phyloP scores from a whole-genome alignment of 2,329 filamentous ascomycete genomes.

The Shiraia sp. region DNA sequence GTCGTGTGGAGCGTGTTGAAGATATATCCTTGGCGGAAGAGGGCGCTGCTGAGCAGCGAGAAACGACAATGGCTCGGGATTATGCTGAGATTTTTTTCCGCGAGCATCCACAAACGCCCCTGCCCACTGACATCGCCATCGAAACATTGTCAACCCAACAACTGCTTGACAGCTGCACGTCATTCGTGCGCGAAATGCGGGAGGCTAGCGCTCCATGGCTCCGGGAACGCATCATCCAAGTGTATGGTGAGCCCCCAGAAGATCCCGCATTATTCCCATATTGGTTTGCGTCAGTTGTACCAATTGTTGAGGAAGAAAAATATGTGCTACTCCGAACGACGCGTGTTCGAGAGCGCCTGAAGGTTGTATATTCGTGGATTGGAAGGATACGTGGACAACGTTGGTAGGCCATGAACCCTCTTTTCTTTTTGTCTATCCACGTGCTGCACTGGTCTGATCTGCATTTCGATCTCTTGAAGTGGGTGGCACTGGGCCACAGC shows the following conservation, averaged over 20 bases:
- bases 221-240: slow-evolving; percentile 68
- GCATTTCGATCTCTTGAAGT: not conserved
- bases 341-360: slow-evolving; percentile 79
- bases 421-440: slow-evolving; percentile 3
- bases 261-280: slow-evolving; percentile 82
- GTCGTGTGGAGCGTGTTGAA: slow-evolving; percentile 74
- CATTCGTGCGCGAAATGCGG: slow-evolving; percentile 72
- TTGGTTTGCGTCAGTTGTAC: slow-evolving; percentile 85
- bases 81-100: slow-evolving; percentile 41
- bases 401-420: slow-evolving; percentile 61
- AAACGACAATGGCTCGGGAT: slow-evolving; percentile 55
- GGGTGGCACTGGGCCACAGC: not conserved
- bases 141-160: slow-evolving; percentile 69
- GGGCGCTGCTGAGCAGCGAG: slow-evolving; percentile 72
- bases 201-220: slow-evolving; percentile 74
- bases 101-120: slow-evolving; percentile 32
- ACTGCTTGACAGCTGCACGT: slow-evolving; percentile 66
- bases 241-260: slow-evolving; percentile 76
- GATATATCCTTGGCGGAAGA: slow-evolving; percentile 83
- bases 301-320: slow-evolving; percentile 76
- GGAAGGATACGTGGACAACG: slow-evolving; percentile 68
- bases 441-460: slow-evolving; percentile 5
- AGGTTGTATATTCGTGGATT: slow-evolving; percentile 82
- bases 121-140: slow-evolving; percentile 44
- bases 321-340: slow-evolving; percentile 73